phyloP scores from a whole-genome alignment of 192 early-diverging fungal genomes.

The Funneliformis mosseae region DNA sequence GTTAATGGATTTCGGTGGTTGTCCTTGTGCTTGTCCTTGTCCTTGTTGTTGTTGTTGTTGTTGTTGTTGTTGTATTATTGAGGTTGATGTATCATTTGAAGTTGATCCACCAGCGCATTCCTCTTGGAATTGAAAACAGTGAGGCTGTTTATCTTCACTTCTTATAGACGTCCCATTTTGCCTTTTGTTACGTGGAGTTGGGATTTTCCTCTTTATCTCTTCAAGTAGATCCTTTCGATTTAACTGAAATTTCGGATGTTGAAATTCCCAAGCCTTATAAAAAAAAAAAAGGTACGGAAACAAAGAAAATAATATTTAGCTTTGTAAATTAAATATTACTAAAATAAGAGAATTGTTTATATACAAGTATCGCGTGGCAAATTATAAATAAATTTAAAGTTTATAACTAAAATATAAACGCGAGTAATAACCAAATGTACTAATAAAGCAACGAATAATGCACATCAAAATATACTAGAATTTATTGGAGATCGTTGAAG shows the following conservation, averaged over 20 bases:
- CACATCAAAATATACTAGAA: too few species aligned
- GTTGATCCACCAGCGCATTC: too few species aligned
- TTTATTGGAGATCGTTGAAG: too few species aligned
- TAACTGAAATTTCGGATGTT: slow-evolving; percentile 64
- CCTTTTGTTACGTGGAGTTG: background rate
- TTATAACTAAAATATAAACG: background rate
- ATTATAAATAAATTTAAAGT: background rate
- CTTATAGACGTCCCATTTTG: background rate
- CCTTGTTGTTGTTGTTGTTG: too few species aligned
- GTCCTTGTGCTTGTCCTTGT: too few species aligned
- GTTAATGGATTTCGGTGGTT: background rate
- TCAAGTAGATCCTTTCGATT: slow-evolving; percentile 55
- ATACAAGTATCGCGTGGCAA: background rate
- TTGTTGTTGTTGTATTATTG: background rate
- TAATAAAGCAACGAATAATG: background rate
- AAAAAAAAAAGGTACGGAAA: background rate
- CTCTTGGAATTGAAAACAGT: too few species aligned
- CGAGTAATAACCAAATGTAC: background rate
- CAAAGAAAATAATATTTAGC: slow-evolving; percentile 16
- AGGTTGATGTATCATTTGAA: background rate
- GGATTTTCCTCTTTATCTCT: slow-evolving; percentile 50
- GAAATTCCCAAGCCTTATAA: slow-evolving; percentile 63
- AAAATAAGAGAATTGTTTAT: background rate
- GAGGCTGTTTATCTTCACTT: background rate
- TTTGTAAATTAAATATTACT: slow-evolving; percentile 6